Evolutionary conservation across 805 yeast genomes (phyloP).

Genomic region (Brettanomyces custersianus): DNA sequence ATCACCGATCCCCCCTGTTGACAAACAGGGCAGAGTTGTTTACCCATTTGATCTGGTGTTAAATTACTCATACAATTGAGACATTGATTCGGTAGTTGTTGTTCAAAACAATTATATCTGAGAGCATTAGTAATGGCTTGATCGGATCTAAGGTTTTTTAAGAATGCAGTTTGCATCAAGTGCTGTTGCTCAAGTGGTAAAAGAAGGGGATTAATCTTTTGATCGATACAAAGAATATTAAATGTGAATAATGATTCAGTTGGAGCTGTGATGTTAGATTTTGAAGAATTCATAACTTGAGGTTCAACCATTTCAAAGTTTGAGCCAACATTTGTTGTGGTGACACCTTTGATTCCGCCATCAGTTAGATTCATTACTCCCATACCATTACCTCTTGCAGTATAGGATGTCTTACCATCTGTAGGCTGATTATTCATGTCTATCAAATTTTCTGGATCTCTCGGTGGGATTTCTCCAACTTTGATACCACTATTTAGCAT

Average conservation of each 20-base stretch:
- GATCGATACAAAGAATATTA: conserved; percentile 16
- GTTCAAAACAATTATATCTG: no score
- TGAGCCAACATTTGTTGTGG: background rate
- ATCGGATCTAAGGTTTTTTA: conserved; percentile 15
- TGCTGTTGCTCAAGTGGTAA: conserved; percentile 15
- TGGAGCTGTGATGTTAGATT: no score
- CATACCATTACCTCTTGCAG: background rate
- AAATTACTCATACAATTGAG: conserved; percentile 8
- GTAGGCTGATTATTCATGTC: background rate
- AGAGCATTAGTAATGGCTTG: conserved; percentile 8
- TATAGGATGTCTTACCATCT: background rate
- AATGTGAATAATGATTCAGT: conserved; percentile 13
- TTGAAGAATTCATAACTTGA: conserved; percentile 6
- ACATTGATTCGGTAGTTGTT: no score
- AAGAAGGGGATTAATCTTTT: conserved; percentile 14
- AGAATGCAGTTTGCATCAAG: conserved; percentile 11
- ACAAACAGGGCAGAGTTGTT: conserved; percentile 19
- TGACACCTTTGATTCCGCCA: background rate
- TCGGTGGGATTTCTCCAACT: background rate
- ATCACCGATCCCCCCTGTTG: conserved; percentile 16
- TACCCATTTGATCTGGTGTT: conserved; percentile 6
- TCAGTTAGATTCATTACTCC: background rate
- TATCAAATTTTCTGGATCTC: background rate
- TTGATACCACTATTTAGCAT: background rate
- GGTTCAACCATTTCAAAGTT: background rate